These are phyloP conservation scores for Phytophthora boehmeriae DNA, from an alignment of 352 stramenopile species.

Conservation along the genomic window DNA sequence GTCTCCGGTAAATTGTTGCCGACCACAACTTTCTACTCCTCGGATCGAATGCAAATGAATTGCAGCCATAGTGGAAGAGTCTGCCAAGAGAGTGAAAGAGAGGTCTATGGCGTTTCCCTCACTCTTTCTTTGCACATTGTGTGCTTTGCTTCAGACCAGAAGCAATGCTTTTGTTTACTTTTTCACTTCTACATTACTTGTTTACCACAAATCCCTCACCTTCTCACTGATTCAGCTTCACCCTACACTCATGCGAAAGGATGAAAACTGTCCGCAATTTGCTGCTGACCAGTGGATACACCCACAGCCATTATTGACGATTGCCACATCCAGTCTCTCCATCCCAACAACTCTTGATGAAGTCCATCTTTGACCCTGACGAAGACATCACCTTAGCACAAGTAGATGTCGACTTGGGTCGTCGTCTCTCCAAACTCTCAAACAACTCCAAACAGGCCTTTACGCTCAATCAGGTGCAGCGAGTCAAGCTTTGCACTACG, in stretches of 20 bases:
- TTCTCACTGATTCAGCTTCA: constrained; percentile 1
- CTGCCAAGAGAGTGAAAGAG: not conserved
- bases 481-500: constrained; percentile 43
- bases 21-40: not conserved
- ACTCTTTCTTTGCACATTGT: not conserved
- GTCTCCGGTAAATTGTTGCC: not conserved
- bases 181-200: not conserved
- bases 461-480: constrained; percentile 69
- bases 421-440: constrained; percentile 51
- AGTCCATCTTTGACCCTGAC: constrained; percentile 15
- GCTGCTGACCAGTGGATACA: not conserved
- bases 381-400: constrained; percentile 6
- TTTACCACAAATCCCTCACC: not conserved
- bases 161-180: not conserved
- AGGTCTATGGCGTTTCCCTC: too few relatives aligned
- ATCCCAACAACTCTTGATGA: constrained; percentile 18
- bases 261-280: not conserved
- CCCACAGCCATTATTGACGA: constrained; percentile 22
- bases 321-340: not conserved
- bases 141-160: constrained; percentile 5
- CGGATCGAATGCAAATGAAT: not conserved
- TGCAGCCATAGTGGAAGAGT: constrained; percentile 7
- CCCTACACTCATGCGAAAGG: not conserved
- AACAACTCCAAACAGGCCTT: constrained; percentile 56
- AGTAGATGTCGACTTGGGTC: constrained; percentile 18